phyloP scores from a whole-genome alignment of 2,329 filamentous ascomycete genomes.

The Colletotrichum tamarilloi region DNA sequence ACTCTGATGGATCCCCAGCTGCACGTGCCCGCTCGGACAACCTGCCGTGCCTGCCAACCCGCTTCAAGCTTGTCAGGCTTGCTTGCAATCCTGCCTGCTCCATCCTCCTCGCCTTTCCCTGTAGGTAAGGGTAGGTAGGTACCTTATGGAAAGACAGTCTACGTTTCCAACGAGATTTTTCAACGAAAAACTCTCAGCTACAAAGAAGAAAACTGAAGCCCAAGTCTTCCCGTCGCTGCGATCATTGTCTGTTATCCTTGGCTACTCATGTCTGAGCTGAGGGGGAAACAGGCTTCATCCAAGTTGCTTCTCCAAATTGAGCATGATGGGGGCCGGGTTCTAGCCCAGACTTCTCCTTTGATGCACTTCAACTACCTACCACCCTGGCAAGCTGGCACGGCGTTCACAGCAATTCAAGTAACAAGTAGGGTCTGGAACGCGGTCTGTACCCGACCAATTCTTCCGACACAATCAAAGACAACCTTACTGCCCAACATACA shows the following conservation, averaged over 20 bases:
- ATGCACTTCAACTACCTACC: too few species aligned
- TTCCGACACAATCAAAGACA: too few species aligned
- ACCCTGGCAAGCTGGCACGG: too few species aligned
- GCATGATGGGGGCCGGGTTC: background rate
- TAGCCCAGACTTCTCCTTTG: background rate
- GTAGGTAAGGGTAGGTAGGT: too few species aligned
- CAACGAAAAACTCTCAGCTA: background rate
- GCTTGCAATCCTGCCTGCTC: too few species aligned
- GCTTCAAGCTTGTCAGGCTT: too few species aligned
- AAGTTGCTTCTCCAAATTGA: too few species aligned
- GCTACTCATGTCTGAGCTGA: too few species aligned
- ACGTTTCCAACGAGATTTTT: background rate
- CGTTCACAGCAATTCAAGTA: background rate
- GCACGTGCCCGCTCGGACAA: background rate
- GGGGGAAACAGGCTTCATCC: too few species aligned
- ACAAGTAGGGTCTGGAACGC: background rate
- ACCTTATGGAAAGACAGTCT: background rate
- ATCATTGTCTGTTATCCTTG: too few species aligned
- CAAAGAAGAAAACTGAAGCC: background rate
- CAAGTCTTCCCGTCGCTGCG: background rate
- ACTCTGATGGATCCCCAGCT: background rate
- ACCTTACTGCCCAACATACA: too few species aligned
- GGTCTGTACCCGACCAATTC: background rate
- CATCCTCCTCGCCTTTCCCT: too few species aligned
- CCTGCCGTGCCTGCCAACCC: background rate